Conservation (phyloP, 1,139 yeast species). For the Candida tetrigidarum region DNA sequence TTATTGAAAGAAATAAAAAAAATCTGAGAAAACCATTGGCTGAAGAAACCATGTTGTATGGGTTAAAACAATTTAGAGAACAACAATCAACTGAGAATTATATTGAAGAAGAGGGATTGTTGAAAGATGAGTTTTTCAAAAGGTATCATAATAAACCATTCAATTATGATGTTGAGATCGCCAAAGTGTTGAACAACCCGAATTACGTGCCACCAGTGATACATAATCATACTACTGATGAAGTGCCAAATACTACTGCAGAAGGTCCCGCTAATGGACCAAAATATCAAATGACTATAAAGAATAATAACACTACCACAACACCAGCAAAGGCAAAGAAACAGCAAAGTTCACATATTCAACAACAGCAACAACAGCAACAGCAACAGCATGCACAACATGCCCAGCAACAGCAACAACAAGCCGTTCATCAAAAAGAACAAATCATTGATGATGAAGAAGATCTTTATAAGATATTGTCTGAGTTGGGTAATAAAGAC, state of each 20-base stretch:
- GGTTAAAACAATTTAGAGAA: slow-evolving; percentile 52
- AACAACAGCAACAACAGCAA: slow-evolving; percentile 7
- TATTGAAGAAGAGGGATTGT: slow-evolving; percentile 42
- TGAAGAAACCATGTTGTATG: slow-evolving; percentile 53
- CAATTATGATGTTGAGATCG: slow-evolving; percentile 21
- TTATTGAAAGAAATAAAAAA: slow-evolving; percentile 55
- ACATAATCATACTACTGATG: slow-evolving; percentile 10
- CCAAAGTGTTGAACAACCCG: slow-evolving; percentile 20
- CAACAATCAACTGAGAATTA: slow-evolving; percentile 43
- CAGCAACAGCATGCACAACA: slow-evolving; percentile 9
- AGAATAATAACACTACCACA: background rate
- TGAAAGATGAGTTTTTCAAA: slow-evolving; percentile 31
- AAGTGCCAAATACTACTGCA: slow-evolving; percentile 9
- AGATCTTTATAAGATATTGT: slow-evolving; percentile 17
- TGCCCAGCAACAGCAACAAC: slow-evolving; percentile 2
- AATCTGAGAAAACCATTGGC: slow-evolving; percentile 51
- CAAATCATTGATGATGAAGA: slow-evolving; percentile 14
- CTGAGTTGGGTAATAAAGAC: slow-evolving; percentile 17
- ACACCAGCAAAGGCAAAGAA: slow-evolving; percentile 1
- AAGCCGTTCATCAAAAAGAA: slow-evolving; percentile 1
- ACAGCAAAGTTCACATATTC: slow-evolving; percentile 1
- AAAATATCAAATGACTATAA: slow-evolving; percentile 15
- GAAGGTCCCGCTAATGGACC: slow-evolving; percentile 13
- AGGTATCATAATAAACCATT: slow-evolving; percentile 23
- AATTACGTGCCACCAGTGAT: slow-evolving; percentile 20